Evolutionary conservation across 345 rosid genomes (phyloP).

Genomic region (Balakata baccata): DNA sequence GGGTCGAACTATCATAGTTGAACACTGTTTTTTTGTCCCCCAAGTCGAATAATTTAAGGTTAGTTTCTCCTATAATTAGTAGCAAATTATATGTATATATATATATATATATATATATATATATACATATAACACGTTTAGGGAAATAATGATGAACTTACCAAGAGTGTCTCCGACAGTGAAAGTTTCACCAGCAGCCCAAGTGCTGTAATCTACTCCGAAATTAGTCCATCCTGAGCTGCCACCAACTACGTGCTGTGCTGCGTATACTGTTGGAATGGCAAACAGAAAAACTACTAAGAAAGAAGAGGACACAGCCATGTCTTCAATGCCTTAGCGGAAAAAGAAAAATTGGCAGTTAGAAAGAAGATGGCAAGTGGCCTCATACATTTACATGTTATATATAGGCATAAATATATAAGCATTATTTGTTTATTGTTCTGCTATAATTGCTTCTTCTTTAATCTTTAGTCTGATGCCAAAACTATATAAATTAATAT

Average conservation of each 20-base stretch:
- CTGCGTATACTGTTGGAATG: slow-evolving; percentile 36
- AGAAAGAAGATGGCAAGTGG: background rate
- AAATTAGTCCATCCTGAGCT: slow-evolving; percentile 36
- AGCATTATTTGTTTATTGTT: no score
- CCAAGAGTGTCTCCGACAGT: slow-evolving; percentile 44
- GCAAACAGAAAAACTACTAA: slow-evolving; percentile 26
- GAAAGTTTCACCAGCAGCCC: slow-evolving; percentile 44
- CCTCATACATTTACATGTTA: background rate
- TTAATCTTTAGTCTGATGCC: background rate
- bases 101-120: no score
- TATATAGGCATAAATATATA: no score
- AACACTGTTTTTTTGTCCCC: slow-evolving; percentile 35
- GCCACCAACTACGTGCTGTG: slow-evolving; percentile 39
- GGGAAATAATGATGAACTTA: slow-evolving; percentile 19
- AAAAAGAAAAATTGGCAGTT: no score
- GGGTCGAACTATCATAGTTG: slow-evolving; percentile 26
- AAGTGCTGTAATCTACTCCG: slow-evolving; percentile 20
- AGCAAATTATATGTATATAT: no score
- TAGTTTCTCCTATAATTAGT: no score
- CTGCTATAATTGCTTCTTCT: no score
- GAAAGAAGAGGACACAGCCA: slow-evolving; percentile 31
- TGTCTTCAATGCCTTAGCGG: background rate
- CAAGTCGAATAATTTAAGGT: no score
- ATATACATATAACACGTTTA: background rate
- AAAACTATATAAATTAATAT: background rate